A percentile compares a stretch with the other conserved stretches of the same genome.
phyloP scores from a whole-genome alignment of 257 asterid species.

The Fraxinus americana region DNA sequence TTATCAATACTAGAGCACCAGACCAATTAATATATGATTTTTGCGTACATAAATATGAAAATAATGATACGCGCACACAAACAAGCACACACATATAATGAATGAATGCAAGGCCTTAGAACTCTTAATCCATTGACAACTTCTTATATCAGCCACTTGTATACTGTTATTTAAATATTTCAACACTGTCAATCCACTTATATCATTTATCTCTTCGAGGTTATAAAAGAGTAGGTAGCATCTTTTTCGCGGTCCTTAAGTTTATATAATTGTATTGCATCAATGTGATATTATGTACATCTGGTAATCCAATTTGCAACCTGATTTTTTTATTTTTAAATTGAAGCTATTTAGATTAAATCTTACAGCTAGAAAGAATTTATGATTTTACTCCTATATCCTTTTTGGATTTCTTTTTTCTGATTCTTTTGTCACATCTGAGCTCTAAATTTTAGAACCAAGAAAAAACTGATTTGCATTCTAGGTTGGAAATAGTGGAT shows the following conservation, averaged over 20 bases:
- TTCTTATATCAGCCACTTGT: conserved; percentile 1
- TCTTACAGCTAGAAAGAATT: conserved; percentile 2
- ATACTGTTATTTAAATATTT: neutral
- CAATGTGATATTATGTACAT: conserved; percentile 3
- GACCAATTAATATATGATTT: neutral
- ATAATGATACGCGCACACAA: too few species aligned
- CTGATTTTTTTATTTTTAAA: neutral
- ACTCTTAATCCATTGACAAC: conserved; percentile 1
- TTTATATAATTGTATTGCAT: neutral
- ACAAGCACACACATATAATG: too few species aligned
- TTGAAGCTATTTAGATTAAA: neutral
- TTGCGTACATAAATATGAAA: neutral
- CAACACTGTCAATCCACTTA: too few species aligned
- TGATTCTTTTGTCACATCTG: neutral
- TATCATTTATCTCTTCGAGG: too few species aligned
- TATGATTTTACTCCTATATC: neutral
- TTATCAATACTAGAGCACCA: neutral
- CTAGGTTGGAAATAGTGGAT: too few species aligned
- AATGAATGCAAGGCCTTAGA: neutral
- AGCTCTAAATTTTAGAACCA: too few species aligned
- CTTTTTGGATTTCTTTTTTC: neutral
- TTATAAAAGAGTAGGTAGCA: neutral
- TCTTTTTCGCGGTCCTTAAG: neutral
- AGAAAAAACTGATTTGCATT: too few species aligned
- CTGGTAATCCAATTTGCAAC: neutral